Conservation (phyloP, 2,329 filamentous ascomycete species). For the Dryadomyces quercus-mongolicae region DNA sequence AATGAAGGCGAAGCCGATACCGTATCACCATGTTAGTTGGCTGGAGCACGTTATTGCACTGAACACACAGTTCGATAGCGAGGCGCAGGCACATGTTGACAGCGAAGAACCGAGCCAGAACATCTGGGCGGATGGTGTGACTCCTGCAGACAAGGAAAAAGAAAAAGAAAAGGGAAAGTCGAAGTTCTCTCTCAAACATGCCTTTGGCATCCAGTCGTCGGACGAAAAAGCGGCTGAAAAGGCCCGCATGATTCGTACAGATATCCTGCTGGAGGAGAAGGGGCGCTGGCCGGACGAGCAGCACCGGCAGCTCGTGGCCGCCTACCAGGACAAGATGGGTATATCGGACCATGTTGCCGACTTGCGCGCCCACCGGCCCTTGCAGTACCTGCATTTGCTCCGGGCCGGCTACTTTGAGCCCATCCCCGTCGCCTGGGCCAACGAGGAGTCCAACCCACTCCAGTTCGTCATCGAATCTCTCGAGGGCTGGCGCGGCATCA, state of each 20-base stretch:
- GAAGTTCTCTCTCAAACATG: slow-evolving; percentile 15
- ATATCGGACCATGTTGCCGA: slow-evolving; percentile 25
- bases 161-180: neutral
- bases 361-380: slow-evolving; percentile 22
- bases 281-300: slow-evolving; percentile 29
- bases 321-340: slow-evolving; percentile 30
- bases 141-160: too few species aligned
- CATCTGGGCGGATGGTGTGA: too few species aligned
- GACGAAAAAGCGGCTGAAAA: slow-evolving; percentile 16
- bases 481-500: slow-evolving; percentile 31
- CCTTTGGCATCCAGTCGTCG: slow-evolving; percentile 24
- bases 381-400: slow-evolving; percentile 31
- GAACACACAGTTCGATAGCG: too few species aligned
- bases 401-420: slow-evolving; percentile 35
- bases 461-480: slow-evolving; percentile 30
- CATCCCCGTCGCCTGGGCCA: slow-evolving; percentile 33
- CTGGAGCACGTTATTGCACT: too few species aligned
- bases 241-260: slow-evolving; percentile 18
- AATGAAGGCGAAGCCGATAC: too few species aligned
- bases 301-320: slow-evolving; percentile 23
- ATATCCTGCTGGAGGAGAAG: slow-evolving; percentile 27
- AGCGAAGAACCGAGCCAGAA: too few species aligned
- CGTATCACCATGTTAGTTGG: too few species aligned
- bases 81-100: too few species aligned
- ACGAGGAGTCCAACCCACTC: slow-evolving; percentile 27